A percentile compares a stretch with the other conserved stretches of the same genome.
phyloP scores from a whole-genome alignment of 345 rosid genomes.

The Citropsis articulata region DNA sequence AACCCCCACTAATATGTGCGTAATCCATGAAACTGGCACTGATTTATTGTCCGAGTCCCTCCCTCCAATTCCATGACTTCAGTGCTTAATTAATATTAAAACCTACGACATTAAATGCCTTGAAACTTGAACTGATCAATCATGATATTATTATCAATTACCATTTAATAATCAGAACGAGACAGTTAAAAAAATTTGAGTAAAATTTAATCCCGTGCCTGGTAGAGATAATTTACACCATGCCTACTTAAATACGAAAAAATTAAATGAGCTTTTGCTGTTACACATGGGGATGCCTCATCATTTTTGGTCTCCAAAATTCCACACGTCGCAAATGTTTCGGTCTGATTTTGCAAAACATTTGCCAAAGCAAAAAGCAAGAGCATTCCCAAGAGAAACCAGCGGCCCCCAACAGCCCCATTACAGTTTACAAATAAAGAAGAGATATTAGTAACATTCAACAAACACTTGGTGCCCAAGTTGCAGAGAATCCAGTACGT shows the following conservation, averaged over 20 bases:
- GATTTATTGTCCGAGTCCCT: too few relatives aligned
- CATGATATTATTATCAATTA: not conserved
- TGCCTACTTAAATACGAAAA: not conserved
- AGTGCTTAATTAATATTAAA: not conserved
- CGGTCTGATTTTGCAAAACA: not conserved
- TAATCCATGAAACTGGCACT: too few relatives aligned
- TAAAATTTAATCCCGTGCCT: not conserved
- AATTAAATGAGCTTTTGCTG: not conserved
- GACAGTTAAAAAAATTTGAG: not conserved
- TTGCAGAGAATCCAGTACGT: too few relatives aligned
- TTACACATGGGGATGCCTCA: not conserved
- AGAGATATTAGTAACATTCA: too few relatives aligned
- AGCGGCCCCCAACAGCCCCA: too few relatives aligned
- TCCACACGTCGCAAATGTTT: not conserved
- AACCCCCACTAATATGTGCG: not conserved
- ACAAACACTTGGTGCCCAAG: too few relatives aligned
- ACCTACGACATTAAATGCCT: not conserved
- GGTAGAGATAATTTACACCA: not conserved
- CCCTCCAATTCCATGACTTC: not conserved
- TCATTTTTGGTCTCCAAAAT: not conserved
- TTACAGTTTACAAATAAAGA: too few relatives aligned
- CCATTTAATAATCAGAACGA: too few relatives aligned
- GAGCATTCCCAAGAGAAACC: too few relatives aligned
- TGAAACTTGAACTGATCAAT: not conserved
- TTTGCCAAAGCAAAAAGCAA: too few relatives aligned